These are phyloP conservation scores for Aureobasidium sp. DNA, from an alignment of 2,329 filamentous ascomycete genomes.

Conservation along the genomic window DNA sequence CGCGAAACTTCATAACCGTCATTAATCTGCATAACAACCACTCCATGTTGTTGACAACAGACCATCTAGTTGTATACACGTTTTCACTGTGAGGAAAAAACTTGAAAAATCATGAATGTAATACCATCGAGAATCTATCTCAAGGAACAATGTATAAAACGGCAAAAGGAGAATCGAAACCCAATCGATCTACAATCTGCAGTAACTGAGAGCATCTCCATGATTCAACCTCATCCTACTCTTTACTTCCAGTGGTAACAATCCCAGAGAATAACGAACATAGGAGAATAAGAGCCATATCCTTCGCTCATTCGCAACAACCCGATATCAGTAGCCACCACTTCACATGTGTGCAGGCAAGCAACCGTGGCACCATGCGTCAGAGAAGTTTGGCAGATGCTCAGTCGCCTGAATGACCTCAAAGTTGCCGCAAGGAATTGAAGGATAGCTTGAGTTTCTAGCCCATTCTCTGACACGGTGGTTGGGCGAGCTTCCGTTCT, in stretches of 20 bases:
- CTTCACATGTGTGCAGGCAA: background rate
- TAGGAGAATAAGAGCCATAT: background rate
- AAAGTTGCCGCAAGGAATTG: conserved; percentile 15
- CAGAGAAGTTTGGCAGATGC: background rate
- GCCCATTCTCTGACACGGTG: conserved; percentile 10
- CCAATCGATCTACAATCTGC: background rate
- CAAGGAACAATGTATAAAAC: background rate
- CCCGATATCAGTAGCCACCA: background rate
- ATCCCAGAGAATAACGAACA: background rate
- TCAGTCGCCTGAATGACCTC: conserved; percentile 14
- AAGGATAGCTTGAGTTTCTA: conserved; percentile 5
- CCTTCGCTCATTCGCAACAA: background rate
- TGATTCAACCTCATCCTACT: background rate
- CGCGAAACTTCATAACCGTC: conserved; percentile 2
- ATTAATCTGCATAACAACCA: conserved; percentile 6
- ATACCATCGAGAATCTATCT: background rate
- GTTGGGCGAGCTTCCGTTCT: background rate
- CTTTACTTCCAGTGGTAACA: background rate
- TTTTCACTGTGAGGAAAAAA: background rate
- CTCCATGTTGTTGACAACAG: background rate
- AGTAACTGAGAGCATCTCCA: background rate
- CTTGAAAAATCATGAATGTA: background rate
- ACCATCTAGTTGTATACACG: background rate
- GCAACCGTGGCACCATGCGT: conserved; percentile 16
- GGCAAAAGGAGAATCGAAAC: background rate